Evolutionary conservation across 257 asterid species (phyloP), one percentile per base, ranked within the genome.

Genomic region (Schizonepeta tenuifolia): DNA sequence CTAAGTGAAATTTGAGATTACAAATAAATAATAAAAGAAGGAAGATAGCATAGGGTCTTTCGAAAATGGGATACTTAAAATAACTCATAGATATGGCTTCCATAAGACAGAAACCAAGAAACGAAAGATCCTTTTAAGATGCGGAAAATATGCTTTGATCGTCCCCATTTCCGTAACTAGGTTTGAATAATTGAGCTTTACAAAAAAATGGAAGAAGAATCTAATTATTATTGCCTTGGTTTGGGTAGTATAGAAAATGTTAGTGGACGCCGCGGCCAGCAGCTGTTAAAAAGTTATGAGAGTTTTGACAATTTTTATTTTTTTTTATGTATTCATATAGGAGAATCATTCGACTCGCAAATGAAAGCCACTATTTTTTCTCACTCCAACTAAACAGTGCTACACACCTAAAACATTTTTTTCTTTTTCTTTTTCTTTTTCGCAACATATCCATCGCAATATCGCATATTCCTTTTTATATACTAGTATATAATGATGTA

Each of bases 181-280:
- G 36, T 38, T 62, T 62, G 59, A 35, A 69, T 31, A 31, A 31
- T 31, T 28, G 22, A 20, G 8, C 8, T 9, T 46, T 20, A 20
- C 13, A 0, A 38, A 21, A 26, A 24, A 18, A 3, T 7, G 3
- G 11, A 61, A 11, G 11, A 61, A 11, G 76, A 72, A 76, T 72
- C 57, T 43, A 51, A 65, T 61, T 49, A 80, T 61, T 43, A 41
- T 67, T 35, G 49, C 7, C 8, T n/a, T 14, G 10, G 2, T 11
- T n/a, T 14, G 10, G 2, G 7, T 3, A 18, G 41, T 67, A 12
- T 6, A 46, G n/a, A 73, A 38, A 56, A 13, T 11, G 0, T 49
- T 9, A 73, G 78, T 79, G 84, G 80, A 70, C 78, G 83, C 86
- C 18, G 84, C 71, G 82, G 43, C 31, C 59, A 41, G 84, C 18